These are phyloP conservation scores for Obelidium mucronatum DNA, from an alignment of 192 early-diverging fungal genomes.

Conservation along the genomic window DNA sequence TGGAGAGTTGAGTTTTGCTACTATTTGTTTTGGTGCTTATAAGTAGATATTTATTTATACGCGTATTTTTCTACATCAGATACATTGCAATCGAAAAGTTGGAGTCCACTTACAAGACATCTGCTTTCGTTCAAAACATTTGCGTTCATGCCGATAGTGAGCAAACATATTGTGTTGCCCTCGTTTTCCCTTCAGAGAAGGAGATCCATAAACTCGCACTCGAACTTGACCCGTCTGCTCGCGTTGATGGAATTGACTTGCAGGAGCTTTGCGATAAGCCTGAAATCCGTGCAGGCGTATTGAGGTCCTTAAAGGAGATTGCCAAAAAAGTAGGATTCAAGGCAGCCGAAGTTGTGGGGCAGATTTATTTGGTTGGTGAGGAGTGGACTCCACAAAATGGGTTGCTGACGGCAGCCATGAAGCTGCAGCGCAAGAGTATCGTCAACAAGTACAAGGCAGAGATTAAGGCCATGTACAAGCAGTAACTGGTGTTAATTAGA, in stretches of 20 bases:
- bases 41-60: neutral
- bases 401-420: slow-evolving; percentile 92
- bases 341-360: slow-evolving; percentile 73
- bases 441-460: slow-evolving; percentile 67
- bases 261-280: slow-evolving; percentile 29
- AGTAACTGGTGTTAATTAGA: too few relatives aligned
- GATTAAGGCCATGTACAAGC: slow-evolving; percentile 70
- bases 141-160: slow-evolving; percentile 69
- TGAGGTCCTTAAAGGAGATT: slow-evolving; percentile 58
- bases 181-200: slow-evolving; percentile 73
- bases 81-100: slow-evolving; percentile 92
- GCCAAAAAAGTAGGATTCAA: slow-evolving; percentile 74
- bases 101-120: slow-evolving; percentile 85
- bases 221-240: neutral
- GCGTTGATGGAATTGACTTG: slow-evolving; percentile 42
- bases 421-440: slow-evolving; percentile 87
- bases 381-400: slow-evolving; percentile 93
- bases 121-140: slow-evolving; percentile 72
- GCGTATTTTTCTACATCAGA: neutral
- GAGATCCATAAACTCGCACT: slow-evolving; percentile 9
- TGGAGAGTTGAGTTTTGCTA: slow-evolving; percentile 76
- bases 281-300: slow-evolving; percentile 49
- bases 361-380: slow-evolving; percentile 70
- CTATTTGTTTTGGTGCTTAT: neutral
- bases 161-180: slow-evolving; percentile 75